Evolutionary conservation across 345 rosid species (phyloP), one percentile per base, ranked within the genome.

Genomic region (Ceriops tagal): DNA sequence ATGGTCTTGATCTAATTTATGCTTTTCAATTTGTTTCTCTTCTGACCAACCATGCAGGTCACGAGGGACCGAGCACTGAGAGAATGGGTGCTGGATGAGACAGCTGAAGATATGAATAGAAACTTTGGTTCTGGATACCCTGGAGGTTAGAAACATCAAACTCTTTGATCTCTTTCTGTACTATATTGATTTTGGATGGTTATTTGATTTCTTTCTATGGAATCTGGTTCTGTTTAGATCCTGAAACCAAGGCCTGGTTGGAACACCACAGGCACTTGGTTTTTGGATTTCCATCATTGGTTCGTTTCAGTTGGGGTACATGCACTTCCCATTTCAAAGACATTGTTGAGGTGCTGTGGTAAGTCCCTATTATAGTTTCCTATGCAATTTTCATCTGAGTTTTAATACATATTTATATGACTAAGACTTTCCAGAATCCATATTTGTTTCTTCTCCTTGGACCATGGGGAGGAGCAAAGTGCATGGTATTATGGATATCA

Each of bases 241-340:
- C 97, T 32, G 87, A 78, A 80, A 95, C 97, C 47, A 95, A 95
- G 79, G 89, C 91, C 53, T 95, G 93, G 97, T 71, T 95, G 75
- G 74, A 69, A 60, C 78, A 88, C 67, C 96, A 95, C 73, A 83
- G 88, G 59, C 95, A 89, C 77, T 43, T 77, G 3, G 81, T 95
- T 28, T 93, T 91, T 87, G 99, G 99, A 64, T 95, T 95, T 68
- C 99, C 99, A 18, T 73, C 89, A 28, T 71, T 95, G 49, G 96
- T 90, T 31, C 92, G 97, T 58, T 95, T 95, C 87, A 95, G 99
- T 77, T 92, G 99, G 96, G 97, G 93, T 24, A 92, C 97, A 67
- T 95, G 97, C 84, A 88, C 77, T 24, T 10, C 96, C 34, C 82
- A 82, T 80, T 83, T 71, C 75, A 90, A 86, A 68, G 81, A 89